Percentiles rank a stretch among this genome's conserved stretches.
These are phyloP conservation scores for Microdochium trichocladiopsis DNA, from an alignment of 2,329 filamentous ascomycete species.

Conservation along the genomic window DNA sequence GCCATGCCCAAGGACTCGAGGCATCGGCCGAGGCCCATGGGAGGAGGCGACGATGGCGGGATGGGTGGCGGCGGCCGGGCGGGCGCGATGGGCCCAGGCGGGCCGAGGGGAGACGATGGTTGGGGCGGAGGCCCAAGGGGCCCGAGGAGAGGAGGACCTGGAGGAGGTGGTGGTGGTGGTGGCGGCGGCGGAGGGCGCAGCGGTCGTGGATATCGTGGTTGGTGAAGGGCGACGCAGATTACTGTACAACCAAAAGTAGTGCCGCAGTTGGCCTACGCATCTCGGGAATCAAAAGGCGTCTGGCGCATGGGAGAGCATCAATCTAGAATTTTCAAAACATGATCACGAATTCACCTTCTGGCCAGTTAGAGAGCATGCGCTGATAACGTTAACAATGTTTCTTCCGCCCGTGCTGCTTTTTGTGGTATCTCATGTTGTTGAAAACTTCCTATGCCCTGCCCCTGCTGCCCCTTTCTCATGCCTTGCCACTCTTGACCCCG, in stretches of 20 bases:
- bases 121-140: conserved; percentile 36
- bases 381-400: neutral
- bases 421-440: neutral
- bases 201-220: conserved; percentile 35
- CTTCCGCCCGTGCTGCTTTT: neutral
- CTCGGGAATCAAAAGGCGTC: conserved; percentile 5
- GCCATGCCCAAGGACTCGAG: conserved; percentile 82
- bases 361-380: too few relatives aligned
- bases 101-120: conserved; percentile 37
- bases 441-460: neutral
- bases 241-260: too few relatives aligned
- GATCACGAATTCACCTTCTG: too few relatives aligned
- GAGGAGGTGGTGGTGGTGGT: conserved; percentile 42
- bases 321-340: neutral
- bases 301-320: conserved; percentile 1
- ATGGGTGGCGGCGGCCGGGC: conserved; percentile 36
- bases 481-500: neutral
- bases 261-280: too few relatives aligned
- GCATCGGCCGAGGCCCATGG: conserved; percentile 56
- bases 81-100: conserved; percentile 28
- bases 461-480: neutral
- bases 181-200: conserved; percentile 27
- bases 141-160: conserved; percentile 46
- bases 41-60: conserved; percentile 39
- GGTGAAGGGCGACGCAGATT: too few relatives aligned